These are phyloP conservation scores for Selaginella tamariscina DNA, from an alignment of 75 land plant species.

Conservation along the genomic window DNA sequence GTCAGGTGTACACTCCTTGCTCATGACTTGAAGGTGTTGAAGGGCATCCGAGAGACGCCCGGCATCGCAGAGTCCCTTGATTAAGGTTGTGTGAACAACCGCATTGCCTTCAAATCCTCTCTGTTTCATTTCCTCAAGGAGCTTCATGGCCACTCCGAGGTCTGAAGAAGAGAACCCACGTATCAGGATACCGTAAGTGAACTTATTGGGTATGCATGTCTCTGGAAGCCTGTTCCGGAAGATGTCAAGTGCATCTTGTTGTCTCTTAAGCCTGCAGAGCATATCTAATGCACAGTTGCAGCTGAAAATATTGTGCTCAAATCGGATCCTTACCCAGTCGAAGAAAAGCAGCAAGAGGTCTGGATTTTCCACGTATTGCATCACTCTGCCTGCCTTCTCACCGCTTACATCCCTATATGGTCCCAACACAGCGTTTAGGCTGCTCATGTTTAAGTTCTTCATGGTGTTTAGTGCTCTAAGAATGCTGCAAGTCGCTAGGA, in stretches of 20 bases:
- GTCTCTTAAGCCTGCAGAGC: neutral
- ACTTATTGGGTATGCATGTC: neutral
- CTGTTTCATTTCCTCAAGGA: neutral
- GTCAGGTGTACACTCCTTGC: slow-evolving; percentile 2
- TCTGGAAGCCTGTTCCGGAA: neutral
- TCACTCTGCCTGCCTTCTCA: neutral
- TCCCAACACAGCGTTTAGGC: no score
- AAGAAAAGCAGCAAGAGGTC: neutral
- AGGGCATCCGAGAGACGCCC: neutral
- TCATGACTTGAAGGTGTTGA: neutral
- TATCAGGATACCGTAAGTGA: neutral
- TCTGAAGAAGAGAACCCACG: neutral
- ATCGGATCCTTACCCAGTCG: neutral
- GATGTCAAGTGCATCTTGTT: neutral
- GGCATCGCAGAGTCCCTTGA: neutral
- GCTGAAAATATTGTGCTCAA: neutral
- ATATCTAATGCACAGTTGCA: neutral
- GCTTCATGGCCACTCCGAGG: neutral
- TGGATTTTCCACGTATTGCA: neutral
- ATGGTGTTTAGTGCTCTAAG: no score
- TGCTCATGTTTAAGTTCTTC: no score
- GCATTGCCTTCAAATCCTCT: neutral
- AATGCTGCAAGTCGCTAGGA: no score
- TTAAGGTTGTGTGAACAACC: neutral
- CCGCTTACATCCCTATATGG: no score